Percentiles rank a stretch among this genome's conserved stretches.
Evolutionary conservation across 768 basidiomycete species (phyloP).

Genomic region (Lyophyllum shimeji): DNA sequence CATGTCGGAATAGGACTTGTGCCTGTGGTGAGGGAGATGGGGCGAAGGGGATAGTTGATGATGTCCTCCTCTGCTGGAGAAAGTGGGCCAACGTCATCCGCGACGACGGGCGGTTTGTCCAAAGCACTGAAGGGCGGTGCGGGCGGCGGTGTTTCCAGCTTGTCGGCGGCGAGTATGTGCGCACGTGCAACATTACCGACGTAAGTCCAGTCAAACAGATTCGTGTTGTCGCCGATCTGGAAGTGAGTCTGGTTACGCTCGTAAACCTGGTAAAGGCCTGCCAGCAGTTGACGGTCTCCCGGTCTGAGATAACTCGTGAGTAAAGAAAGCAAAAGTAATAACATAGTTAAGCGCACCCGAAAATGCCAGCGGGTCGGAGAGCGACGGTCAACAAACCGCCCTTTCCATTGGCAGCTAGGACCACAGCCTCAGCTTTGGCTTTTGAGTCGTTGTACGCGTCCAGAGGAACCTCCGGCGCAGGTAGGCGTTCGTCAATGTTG

Average conservation of each 20-base stretch:
- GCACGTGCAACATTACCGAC: slow-evolving; percentile 94
- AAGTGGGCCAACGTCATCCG: slow-evolving; percentile 41
- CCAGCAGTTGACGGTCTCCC: slow-evolving; percentile 85
- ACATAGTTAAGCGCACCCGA: slow-evolving; percentile 61
- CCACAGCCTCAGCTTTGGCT: slow-evolving; percentile 79
- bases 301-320: slow-evolving; percentile 49
- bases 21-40: slow-evolving; percentile 67
- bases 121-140: slow-evolving; percentile 35
- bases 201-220: slow-evolving; percentile 95
- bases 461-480: slow-evolving; percentile 68
- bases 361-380: slow-evolving; percentile 91
- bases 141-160: slow-evolving; percentile 57
- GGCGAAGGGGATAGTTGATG: slow-evolving; percentile 53
- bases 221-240: slow-evolving; percentile 92
- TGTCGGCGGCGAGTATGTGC: slow-evolving; percentile 92
- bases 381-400: slow-evolving; percentile 86
- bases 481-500: slow-evolving; percentile 85
- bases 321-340: background rate
- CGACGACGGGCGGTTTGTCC: slow-evolving; percentile 33
- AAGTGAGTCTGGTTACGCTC: slow-evolving; percentile 82
- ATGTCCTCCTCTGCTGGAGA: slow-evolving; percentile 40
- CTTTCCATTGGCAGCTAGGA: slow-evolving; percentile 85
- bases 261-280: slow-evolving; percentile 78
- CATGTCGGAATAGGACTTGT: slow-evolving; percentile 72
- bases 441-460: slow-evolving; percentile 97